Conservation (phyloP, 2,329 filamentous ascomycete species). For the Fusarium sp. region DNA sequence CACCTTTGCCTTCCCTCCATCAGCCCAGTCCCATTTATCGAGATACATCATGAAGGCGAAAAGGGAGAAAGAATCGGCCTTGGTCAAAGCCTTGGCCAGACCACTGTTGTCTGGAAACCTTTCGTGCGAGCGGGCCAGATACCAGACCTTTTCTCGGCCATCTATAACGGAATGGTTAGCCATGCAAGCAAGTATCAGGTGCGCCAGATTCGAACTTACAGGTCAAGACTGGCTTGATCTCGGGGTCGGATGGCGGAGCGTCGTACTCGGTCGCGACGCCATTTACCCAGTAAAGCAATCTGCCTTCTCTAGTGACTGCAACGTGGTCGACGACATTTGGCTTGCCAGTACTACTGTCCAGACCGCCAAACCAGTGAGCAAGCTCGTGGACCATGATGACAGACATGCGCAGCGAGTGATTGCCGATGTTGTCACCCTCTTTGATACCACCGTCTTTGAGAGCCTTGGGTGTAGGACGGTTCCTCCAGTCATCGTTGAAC, state of each 20-base stretch:
- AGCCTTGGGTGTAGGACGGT: not conserved
- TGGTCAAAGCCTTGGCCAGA: not conserved
- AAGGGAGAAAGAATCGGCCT: not conserved
- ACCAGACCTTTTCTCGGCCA: not conserved
- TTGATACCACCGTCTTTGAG: not conserved
- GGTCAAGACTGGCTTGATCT: not conserved
- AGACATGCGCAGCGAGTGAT: not conserved
- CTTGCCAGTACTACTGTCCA: not conserved
- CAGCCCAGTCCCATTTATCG: not conserved
- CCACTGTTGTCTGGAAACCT: not conserved
- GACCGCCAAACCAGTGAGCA: not conserved
- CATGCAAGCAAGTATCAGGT: too few relatives aligned
- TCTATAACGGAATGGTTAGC: not conserved
- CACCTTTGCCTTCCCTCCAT: not conserved
- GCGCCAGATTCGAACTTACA: too few relatives aligned
- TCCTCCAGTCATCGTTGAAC: not conserved
- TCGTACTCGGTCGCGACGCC: not conserved
- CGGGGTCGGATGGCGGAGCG: not conserved
- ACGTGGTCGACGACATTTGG: not conserved
- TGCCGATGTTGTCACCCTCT: not conserved
- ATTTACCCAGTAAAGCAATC: not conserved
- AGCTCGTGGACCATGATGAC: not conserved
- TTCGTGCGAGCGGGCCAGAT: not conserved
- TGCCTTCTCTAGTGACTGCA: not conserved
- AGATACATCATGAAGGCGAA: not conserved